Conservation (phyloP, 306 rosid genomes). For the Mucuna pruriens region DNA sequence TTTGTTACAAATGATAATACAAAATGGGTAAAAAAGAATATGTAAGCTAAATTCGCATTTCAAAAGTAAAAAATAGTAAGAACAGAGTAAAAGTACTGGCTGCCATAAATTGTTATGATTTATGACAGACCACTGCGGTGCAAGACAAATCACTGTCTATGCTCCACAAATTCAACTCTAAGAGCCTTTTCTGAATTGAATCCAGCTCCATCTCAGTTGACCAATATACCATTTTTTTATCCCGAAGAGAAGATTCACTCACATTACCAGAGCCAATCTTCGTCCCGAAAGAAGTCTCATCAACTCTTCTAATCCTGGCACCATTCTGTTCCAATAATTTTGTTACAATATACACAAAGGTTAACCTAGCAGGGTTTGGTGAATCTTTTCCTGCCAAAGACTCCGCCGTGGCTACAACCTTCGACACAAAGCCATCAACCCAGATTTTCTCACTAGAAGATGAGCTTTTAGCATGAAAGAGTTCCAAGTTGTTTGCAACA, state of each 20-base stretch:
- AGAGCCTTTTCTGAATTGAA: slow-evolving; percentile 61
- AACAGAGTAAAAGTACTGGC: slow-evolving; percentile 25
- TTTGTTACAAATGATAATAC: slow-evolving; percentile 40
- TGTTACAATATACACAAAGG: slow-evolving; percentile 52
- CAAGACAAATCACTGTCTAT: slow-evolving; percentile 73
- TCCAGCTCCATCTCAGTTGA: slow-evolving; percentile 48
- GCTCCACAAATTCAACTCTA: slow-evolving; percentile 69
- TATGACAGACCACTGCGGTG: slow-evolving; percentile 80
- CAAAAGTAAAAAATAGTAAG: not conserved
- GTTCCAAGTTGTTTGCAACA: slow-evolving; percentile 55
- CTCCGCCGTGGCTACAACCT: slow-evolving; percentile 46
- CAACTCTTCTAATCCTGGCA: slow-evolving; percentile 40
- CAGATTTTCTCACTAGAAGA: slow-evolving; percentile 57
- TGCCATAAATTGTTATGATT: slow-evolving; percentile 56
- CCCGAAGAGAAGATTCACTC: slow-evolving; percentile 51
- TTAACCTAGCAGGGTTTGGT: slow-evolving; percentile 27
- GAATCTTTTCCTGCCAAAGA: slow-evolving; percentile 53
- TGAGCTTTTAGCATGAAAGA: slow-evolving; percentile 63
- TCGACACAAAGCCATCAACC: slow-evolving; percentile 44
- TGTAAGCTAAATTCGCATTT: slow-evolving; percentile 18
- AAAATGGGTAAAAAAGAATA: slow-evolving; percentile 37
- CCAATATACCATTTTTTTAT: slow-evolving; percentile 71
- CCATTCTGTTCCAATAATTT: slow-evolving; percentile 46
- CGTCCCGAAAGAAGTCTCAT: slow-evolving; percentile 42
- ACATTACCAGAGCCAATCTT: slow-evolving; percentile 44